Base-by-base conservation (phyloP, 2,329 filamentous ascomycete species). In the Ophiognomonia clavigignenti-juglandacearum region DNA sequence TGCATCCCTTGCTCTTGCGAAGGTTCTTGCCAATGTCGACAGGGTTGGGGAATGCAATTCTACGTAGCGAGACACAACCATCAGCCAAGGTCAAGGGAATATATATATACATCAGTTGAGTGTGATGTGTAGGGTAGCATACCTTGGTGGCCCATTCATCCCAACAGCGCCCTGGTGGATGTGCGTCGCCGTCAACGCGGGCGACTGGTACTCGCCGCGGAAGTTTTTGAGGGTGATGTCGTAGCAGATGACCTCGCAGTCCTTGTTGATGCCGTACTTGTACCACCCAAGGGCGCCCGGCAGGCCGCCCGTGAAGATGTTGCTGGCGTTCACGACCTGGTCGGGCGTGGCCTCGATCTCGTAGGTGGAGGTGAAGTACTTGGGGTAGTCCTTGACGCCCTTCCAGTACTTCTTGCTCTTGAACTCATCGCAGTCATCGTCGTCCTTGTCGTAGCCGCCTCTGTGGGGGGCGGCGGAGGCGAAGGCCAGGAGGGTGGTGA, bases 221-320 rank as follows among this genome's bases (percentile, higher is more conserved):
- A 76, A 68, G 52, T 64, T 65, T 43, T 64, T 61, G 32, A 77
- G 64, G n/a, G 64, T 70, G 57, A 75, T 77, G 60, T 74, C 67
- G 29, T 57, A 62, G 53, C 60, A 62, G 31, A 62, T 61, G 3
- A 53, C 57, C 23, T 63, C 53, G 18, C 49, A 43, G 2, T 62
- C 56, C 46, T 63, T 59, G 59, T 76, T 75, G 59, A 77, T 66
- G 45, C 69, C 71, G 52, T 69, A 71, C 54, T 73, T 67, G 65
- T 70, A 77, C 52, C 69, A 64, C 14, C 73, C 73, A 16, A 63
- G 59, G 18, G 70, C 66, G 39, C 70, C 69, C 5, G 60, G 52
- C n/a, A 67, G 60, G 19, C 69, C 67, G 4, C 56, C 57, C 4
- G 24, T 26, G 24, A 26, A 6, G 24, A 10, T 10, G 24, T 26